These are phyloP conservation scores for Cutaneotrichosporon cavernicola DNA, from an alignment of 1,284 basidiomycete species.

Conservation along the genomic window DNA sequence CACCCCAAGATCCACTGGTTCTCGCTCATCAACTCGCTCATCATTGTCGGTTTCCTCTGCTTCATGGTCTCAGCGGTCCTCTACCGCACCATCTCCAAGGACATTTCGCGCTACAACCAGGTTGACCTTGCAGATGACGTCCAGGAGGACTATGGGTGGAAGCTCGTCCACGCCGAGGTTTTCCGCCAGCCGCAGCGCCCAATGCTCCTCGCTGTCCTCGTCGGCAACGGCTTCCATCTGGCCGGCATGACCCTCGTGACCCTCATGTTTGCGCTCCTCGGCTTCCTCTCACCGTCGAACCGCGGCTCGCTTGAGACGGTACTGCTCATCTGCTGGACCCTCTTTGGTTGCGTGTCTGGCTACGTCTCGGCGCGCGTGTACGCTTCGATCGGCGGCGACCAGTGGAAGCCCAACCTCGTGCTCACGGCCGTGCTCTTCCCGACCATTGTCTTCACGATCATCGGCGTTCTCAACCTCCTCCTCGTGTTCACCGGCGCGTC, in stretches of 20 bases:
- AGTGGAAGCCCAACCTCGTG: conserved; percentile 79
- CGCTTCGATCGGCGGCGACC: conserved; percentile 73
- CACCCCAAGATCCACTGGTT: conserved; percentile 66
- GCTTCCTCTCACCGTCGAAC: conserved; percentile 95
- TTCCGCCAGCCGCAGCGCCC: conserved; percentile 80
- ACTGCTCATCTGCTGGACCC: conserved; percentile 93
- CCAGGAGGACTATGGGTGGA: conserved; percentile 99
- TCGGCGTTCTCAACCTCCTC: conserved; percentile 84
- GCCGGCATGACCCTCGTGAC: conserved; percentile 87
- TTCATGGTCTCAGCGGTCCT: conserved; percentile 90
- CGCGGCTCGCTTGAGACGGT: conserved; percentile 92
- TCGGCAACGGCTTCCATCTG: conserved; percentile 88
- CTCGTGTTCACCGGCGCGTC: conserved; percentile 82
- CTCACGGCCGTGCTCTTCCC: conserved; percentile 85
- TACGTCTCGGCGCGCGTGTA: conserved; percentile 86
- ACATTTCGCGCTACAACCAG: conserved; percentile 94
- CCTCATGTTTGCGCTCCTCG: conserved; percentile 90
- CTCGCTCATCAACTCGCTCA: conserved; percentile 87
- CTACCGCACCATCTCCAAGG: conserved; percentile 78
- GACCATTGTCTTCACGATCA: conserved; percentile 73
- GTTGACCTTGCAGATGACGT: conserved; percentile 93
- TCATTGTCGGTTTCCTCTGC: conserved; percentile 86
- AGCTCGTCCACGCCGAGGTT: conserved; percentile 85
- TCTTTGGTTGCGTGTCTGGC: conserved; percentile 89
- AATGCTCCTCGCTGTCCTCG: conserved; percentile 76